Base-by-base conservation (phyloP, 805 yeast species). In the Metschnikowia colocasiae region DNA sequence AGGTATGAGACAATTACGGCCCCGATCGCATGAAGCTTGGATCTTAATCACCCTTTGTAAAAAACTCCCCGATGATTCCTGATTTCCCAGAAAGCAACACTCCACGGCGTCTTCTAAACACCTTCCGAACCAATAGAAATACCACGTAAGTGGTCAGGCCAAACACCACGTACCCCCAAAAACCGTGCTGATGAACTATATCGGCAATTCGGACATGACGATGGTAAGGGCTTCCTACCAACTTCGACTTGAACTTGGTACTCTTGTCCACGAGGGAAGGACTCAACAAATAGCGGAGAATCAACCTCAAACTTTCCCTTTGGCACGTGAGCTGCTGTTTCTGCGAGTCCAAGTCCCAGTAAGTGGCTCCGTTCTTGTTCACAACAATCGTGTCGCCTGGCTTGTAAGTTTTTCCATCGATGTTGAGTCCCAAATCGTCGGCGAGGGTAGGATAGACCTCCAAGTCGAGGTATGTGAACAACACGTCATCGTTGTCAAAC, bases 361-460 rank as follows among this genome's bases (percentile, higher is more conserved):
- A 63, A 43, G 56, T 53, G 48, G 52, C 51, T 62, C 69, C 60
- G 67, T 76, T 74, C 52, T 74, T 74, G 27, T 73, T 65, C 2
- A 83, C 63, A 2, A 86, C 61, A 1, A 86, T 57, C 0, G 79
- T 68, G 59, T 85, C 87, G 5, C 91, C 92, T 2, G 65, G 59
- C 8, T 61, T 50, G 51, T 67, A 74, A 0, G 57, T 46, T n/a
- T 59, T 55, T 1, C 63, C 52, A 33, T 69, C 59, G 26, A 68
- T 59, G 12, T 67, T 65, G 78, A 81, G 75, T 2, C 69, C 72
- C 8, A 46, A 40, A 12, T 51, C 36, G 2, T 55, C 38, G 4
- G 73, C 59, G 9, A 72, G 54, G 3, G 62, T 53, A 1, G 59
- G 57, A 36, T 67, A 57, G 16, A 69, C 65, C 1, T 73, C 59